Conservation (phyloP, 352 stramenopile genomes). For the Globisporangium rhizosaccharum region DNA sequence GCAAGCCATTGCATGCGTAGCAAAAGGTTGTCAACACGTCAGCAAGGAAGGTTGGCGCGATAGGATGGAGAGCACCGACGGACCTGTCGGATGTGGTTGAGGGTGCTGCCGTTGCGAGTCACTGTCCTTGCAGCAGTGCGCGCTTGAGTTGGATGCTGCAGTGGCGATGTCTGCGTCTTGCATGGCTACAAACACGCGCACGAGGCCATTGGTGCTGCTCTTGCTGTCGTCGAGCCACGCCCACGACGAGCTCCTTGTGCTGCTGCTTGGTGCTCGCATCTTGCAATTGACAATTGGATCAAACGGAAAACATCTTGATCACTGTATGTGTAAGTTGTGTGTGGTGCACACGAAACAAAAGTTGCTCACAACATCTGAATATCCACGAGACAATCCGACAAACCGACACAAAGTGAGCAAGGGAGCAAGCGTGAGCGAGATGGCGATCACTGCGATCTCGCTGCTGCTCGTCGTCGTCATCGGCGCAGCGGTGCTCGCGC, state of each 20-base stretch:
- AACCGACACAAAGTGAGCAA: background rate
- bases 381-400: background rate
- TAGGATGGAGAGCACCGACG: too few relatives aligned
- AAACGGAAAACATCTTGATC: too few relatives aligned
- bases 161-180: slow-evolving; percentile 7
- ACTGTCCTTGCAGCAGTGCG: background rate
- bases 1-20: too few relatives aligned
- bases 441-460: slow-evolving; percentile 16
- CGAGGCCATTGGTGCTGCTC: slow-evolving; percentile 22
- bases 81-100: background rate
- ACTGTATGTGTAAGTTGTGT: too few relatives aligned
- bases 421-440: background rate
- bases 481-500: slow-evolving; percentile 40
- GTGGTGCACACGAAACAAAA: too few relatives aligned
- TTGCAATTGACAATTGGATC: background rate
- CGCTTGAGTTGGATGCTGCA: too few relatives aligned
- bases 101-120: background rate
- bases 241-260: background rate
- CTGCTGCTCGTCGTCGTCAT: slow-evolving; percentile 46
- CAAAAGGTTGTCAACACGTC: too few relatives aligned
- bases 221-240: slow-evolving; percentile 14
- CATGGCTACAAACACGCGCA: slow-evolving; percentile 20
- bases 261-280: background rate
- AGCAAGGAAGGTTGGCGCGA: too few relatives aligned
- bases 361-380: background rate